A percentile compares a stretch with the other conserved stretches of the same genome.
phyloP scores from a whole-genome alignment of 495 filamentous ascomycete species.

The Bryoglossum gracile region DNA sequence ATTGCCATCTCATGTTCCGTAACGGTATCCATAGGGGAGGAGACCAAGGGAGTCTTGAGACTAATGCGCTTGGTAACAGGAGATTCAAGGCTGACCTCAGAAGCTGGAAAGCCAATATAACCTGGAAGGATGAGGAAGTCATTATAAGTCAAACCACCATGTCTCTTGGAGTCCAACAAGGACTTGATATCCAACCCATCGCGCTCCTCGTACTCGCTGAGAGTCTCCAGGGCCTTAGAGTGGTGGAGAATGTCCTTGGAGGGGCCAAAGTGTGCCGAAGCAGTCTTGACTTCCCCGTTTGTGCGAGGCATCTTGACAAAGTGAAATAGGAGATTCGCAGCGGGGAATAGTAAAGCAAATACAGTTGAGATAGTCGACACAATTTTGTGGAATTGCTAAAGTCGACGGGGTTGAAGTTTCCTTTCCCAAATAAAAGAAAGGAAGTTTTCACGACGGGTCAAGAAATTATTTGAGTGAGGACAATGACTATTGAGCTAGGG shows the following conservation, averaged over 20 bases:
- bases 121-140: conserved; percentile 54
- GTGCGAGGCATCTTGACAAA: conserved; percentile 57
- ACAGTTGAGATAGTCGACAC: conserved; percentile 21
- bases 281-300: conserved; percentile 48
- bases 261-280: conserved; percentile 26
- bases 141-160: conserved; percentile 81
- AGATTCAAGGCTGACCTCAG: conserved; percentile 80
- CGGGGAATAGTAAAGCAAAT: conserved; percentile 4
- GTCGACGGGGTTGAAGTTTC: conserved; percentile 44
- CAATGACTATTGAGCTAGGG: conserved; percentile 5
- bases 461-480: too few relatives aligned
- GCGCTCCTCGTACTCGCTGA: conserved; percentile 62
- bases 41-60: conserved; percentile 89
- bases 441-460: conserved; percentile 40
- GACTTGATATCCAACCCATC: conserved; percentile 83
- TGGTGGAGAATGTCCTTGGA: conserved; percentile 38
- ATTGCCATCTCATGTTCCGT: conserved; percentile 99
- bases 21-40: conserved; percentile 99
- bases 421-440: conserved; percentile 54
- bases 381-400: conserved; percentile 19
- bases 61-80: conserved; percentile 89
- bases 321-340: conserved; percentile 11
- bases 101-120: conserved; percentile 76
- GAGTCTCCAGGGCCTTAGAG: conserved; percentile 65
- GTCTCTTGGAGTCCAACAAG: conserved; percentile 76